Evolutionary conservation across 2,329 filamentous ascomycete genomes (phyloP).

Genomic region (Paecilomyces variotii): DNA sequence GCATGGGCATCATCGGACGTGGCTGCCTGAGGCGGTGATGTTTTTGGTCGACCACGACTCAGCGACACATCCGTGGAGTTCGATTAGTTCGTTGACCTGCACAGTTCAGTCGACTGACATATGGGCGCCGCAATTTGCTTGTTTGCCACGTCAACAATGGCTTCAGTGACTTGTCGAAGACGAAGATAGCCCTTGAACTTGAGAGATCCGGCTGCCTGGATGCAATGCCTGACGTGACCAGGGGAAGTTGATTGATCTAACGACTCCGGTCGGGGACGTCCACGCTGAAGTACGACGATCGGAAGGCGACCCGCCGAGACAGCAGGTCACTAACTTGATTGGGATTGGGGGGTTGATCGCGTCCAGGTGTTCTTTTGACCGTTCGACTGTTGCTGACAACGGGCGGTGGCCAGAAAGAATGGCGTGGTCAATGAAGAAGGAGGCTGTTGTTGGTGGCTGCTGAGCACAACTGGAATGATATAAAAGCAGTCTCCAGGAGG

Average conservation of each 20-base stretch:
- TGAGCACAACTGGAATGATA: background rate
- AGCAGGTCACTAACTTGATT: background rate
- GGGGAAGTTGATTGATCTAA: background rate
- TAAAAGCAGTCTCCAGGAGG: background rate
- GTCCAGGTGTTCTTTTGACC: background rate
- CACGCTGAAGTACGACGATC: background rate
- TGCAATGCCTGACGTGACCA: background rate
- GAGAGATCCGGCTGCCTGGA: background rate
- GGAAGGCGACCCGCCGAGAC: background rate
- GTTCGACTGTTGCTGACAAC: background rate
- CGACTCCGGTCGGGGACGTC: background rate
- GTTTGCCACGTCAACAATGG: background rate
- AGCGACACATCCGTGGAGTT: background rate
- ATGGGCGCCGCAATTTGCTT: background rate
- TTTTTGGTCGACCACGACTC: background rate
- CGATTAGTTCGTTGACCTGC: background rate
- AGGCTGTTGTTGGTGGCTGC: background rate
- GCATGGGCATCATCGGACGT: background rate
- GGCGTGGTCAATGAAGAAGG: background rate
- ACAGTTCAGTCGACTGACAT: background rate
- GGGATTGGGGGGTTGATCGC: background rate
- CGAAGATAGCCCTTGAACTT: background rate
- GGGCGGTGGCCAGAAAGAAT: background rate
- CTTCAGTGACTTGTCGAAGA: background rate
- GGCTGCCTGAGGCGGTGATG: background rate